Percentiles rank a stretch among this genome's conserved stretches.
These are phyloP conservation scores for Ajuga chamaepitys DNA, from an alignment of 257 asterid species.

Conservation along the genomic window DNA sequence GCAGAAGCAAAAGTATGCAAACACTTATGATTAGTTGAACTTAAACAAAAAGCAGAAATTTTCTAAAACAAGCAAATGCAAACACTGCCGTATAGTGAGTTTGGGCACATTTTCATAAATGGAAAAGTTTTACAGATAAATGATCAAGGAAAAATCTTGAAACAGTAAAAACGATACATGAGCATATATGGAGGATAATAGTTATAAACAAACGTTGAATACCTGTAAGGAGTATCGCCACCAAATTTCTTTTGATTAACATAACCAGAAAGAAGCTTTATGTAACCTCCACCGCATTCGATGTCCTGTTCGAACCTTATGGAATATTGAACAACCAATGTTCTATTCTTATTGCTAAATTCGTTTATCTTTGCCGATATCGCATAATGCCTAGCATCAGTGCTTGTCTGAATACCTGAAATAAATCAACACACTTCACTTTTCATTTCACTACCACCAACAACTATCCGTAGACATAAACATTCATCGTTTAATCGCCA, in stretches of 20 bases:
- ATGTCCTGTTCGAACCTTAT: constrained; percentile 90
- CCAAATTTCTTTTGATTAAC: constrained; percentile 97
- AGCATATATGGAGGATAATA: neutral
- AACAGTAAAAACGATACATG: neutral
- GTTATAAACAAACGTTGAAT: neutral
- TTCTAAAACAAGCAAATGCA: too few relatives aligned
- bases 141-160: neutral
- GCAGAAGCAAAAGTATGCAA: too few relatives aligned
- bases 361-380: constrained; percentile 93
- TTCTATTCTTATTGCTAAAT: constrained; percentile 84
- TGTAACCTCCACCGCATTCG: constrained; percentile 97
- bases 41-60: too few relatives aligned
- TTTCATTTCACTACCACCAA: neutral
- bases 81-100: too few relatives aligned
- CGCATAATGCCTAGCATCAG: constrained; percentile 83
- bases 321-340: constrained; percentile 84
- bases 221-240: constrained; percentile 99
- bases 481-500: neutral
- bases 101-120: neutral
- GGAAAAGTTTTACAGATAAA: neutral
- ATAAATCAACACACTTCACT: neutral
- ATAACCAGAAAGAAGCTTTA: constrained; percentile 86
- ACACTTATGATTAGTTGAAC: too few relatives aligned
- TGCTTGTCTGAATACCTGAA: constrained; percentile 85
- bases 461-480: neutral